phyloP scores from a whole-genome alignment of 192 early-diverging fungal species.

The Backusella circina region DNA sequence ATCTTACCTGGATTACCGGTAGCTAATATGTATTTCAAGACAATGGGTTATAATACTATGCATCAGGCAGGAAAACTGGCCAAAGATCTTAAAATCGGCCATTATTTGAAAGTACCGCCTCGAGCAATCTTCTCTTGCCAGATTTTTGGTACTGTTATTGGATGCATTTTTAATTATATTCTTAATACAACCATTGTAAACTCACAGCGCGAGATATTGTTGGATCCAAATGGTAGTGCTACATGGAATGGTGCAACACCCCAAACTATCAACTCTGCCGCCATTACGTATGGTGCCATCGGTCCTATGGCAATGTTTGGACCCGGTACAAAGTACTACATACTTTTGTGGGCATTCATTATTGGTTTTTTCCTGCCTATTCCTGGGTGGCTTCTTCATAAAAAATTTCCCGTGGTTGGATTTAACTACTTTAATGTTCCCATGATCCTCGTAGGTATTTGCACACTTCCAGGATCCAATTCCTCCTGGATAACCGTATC shows the following conservation, averaged over 20 bases:
- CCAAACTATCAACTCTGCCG: constrained; percentile 53
- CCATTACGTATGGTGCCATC: constrained; percentile 62
- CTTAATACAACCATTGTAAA: constrained; percentile 20
- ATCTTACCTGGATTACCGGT: constrained; percentile 55
- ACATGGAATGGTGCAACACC: constrained; percentile 37
- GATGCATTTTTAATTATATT: constrained; percentile 59
- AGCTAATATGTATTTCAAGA: constrained; percentile 57
- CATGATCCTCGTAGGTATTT: constrained; percentile 31
- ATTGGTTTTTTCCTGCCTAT: constrained; percentile 47
- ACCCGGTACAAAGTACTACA: constrained; percentile 36
- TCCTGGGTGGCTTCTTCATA: constrained; percentile 42
- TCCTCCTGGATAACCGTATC: constrained; percentile 38
- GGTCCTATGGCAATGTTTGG: constrained; percentile 54
- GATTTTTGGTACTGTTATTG: constrained; percentile 60
- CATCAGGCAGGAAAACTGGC: constrained; percentile 45
- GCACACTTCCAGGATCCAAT: constrained; percentile 24
- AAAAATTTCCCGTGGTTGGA: constrained; percentile 41
- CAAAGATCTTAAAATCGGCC: constrained; percentile 55
- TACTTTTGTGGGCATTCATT: constrained; percentile 46
- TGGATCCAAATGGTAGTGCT: constrained; percentile 39
- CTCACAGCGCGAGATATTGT: constrained; percentile 17
- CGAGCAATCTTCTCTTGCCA: constrained; percentile 67
- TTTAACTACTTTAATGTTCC: constrained; percentile 48
- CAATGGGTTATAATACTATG: constrained; percentile 39
- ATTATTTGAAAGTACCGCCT: constrained; percentile 80